Evolutionary conservation across 495 filamentous ascomycete genomes (phyloP).

Genomic region (Xylaria palmicola): DNA sequence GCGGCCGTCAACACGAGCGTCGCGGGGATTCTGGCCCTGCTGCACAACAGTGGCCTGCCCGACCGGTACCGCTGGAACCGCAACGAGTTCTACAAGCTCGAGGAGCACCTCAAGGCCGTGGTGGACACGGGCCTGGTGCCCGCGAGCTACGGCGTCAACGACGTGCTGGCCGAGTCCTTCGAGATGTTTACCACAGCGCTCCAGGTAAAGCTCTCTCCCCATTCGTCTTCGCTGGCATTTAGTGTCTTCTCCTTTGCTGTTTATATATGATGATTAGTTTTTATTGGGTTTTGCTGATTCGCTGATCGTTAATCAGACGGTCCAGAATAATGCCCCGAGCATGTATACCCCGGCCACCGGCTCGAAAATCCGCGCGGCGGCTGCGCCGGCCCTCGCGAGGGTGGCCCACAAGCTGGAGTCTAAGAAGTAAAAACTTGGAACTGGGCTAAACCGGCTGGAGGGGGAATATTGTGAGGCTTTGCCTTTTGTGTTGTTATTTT

Average conservation of each 20-base stretch:
- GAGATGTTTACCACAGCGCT: slow-evolving; percentile 33
- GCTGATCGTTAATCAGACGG: slow-evolving; percentile 20
- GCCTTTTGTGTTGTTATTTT: no score
- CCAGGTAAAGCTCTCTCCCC: slow-evolving; percentile 21
- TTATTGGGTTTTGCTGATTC: background rate
- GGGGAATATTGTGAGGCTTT: no score
- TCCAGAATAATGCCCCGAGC: slow-evolving; percentile 45
- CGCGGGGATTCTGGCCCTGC: slow-evolving; percentile 47
- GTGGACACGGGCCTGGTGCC: slow-evolving; percentile 46
- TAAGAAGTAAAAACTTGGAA: no score
- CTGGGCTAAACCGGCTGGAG: no score
- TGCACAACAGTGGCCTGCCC: slow-evolving; percentile 54
- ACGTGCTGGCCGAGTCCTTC: slow-evolving; percentile 40
- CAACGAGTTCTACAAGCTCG: slow-evolving; percentile 44
- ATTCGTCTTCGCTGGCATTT: background rate
- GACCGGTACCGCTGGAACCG: slow-evolving; percentile 47
- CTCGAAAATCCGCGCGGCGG: background rate
- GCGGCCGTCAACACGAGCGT: slow-evolving; percentile 50
- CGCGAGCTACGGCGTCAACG: slow-evolving; percentile 35
- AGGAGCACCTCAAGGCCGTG: slow-evolving; percentile 47
- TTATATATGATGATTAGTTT: background rate
- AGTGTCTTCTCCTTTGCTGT: background rate
- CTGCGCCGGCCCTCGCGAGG: background rate
- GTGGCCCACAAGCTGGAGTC: background rate
- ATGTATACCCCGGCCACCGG: slow-evolving; percentile 27